A percentile compares a stretch with the other conserved stretches of the same genome.
These are phyloP conservation scores for Penicillium riverlandense DNA, from an alignment of 495 filamentous ascomycete genomes.

Conservation along the genomic window DNA sequence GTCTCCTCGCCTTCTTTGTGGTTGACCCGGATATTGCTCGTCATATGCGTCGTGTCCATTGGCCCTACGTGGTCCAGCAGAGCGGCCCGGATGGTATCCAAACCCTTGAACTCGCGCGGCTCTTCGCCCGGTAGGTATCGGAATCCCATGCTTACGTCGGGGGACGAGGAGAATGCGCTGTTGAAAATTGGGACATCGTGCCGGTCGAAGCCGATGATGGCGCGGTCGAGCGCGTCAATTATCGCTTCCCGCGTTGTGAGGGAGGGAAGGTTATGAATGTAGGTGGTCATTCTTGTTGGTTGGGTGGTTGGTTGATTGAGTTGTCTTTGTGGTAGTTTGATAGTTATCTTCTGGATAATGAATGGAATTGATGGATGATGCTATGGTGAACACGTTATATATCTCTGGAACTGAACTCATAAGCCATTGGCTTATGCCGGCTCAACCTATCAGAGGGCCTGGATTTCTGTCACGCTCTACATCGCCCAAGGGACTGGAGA, in stretches of 20 bases:
- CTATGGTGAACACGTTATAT: no score
- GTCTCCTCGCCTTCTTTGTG: conserved; percentile 10
- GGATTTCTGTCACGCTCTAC: no score
- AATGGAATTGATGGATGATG: no score
- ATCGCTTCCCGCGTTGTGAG: conserved; percentile 15
- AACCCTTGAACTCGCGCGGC: conserved; percentile 5
- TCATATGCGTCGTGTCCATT: conserved; percentile 26
- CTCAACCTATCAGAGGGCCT: no score
- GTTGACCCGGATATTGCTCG: conserved; percentile 24
- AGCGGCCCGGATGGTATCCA: conserved; percentile 6
- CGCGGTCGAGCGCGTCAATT: conserved; percentile 22
- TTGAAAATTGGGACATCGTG: conserved; percentile 17
- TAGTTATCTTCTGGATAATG: no score
- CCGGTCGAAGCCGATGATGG: conserved; percentile 18
- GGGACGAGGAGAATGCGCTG: conserved; percentile 15
- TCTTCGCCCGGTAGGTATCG: not conserved
- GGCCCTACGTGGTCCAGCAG: conserved; percentile 12
- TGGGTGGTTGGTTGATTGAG: no score
- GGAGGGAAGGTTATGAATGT: no score
- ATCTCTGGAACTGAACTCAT: no score
- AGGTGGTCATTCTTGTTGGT: no score
- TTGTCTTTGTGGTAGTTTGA: no score
- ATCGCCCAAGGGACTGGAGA: no score
- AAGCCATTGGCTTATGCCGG: no score
- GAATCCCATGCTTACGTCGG: conserved; percentile 6